phyloP scores from a whole-genome alignment of 352 stramenopile species.

The Phytopythium oedochilum region DNA sequence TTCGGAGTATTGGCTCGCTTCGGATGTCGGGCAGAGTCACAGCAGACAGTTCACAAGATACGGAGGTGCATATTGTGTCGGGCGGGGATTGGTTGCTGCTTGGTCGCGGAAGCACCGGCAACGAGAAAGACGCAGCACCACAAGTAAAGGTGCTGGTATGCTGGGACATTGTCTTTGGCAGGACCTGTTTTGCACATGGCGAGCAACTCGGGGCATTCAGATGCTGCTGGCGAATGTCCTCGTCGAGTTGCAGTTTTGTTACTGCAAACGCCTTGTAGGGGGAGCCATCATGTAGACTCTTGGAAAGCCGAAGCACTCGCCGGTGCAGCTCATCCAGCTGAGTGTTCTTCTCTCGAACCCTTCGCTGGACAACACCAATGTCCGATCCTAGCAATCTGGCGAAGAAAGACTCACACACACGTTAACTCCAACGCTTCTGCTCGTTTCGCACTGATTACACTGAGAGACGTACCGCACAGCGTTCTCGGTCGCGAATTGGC shows the following conservation, averaged over 20 bases:
- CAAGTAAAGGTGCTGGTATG: slow-evolving; percentile 27
- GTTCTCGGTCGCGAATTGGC: slow-evolving; percentile 53
- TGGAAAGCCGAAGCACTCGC: slow-evolving; percentile 39
- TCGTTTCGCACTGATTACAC: not conserved
- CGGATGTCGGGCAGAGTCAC: not conserved
- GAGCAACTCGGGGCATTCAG: slow-evolving; percentile 19
- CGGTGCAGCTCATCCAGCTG: slow-evolving; percentile 41
- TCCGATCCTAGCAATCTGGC: slow-evolving; percentile 33
- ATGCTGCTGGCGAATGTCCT: slow-evolving; percentile 33
- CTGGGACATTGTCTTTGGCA: slow-evolving; percentile 18
- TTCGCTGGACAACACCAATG: slow-evolving; percentile 27
- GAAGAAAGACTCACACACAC: not conserved
- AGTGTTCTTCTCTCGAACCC: slow-evolving; percentile 41
- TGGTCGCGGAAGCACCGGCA: slow-evolving; percentile 4
- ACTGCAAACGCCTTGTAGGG: slow-evolving; percentile 38
- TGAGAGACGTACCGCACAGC: slow-evolving; percentile 29
- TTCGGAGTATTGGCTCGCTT: not conserved
- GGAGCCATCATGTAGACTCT: slow-evolving; percentile 28
- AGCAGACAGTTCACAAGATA: not conserved
- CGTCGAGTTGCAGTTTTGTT: slow-evolving; percentile 27
- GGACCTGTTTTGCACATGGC: slow-evolving; percentile 27
- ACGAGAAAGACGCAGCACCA: not conserved
- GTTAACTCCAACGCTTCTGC: not conserved
- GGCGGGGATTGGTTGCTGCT: slow-evolving; percentile 20
- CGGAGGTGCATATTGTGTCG: not conserved